Base-by-base conservation (phyloP, 2,329 filamentous ascomycete genomes). In the Cladosporium velox region DNA sequence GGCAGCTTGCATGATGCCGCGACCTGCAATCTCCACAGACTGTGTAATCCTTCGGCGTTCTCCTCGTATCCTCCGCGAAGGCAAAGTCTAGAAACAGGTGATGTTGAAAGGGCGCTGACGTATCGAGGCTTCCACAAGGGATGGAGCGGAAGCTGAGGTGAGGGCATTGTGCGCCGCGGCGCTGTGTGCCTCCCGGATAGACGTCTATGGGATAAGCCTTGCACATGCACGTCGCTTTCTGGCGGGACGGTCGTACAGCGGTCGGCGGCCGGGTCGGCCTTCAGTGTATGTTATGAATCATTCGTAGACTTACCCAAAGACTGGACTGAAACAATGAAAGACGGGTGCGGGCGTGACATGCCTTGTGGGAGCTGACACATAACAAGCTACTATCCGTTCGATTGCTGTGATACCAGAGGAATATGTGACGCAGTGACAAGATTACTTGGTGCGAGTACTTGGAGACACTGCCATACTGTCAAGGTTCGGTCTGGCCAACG, bases 111-210 rank as follows among this genome's bases (percentile, higher is more conserved):
- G 30, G n/a, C 52, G 8, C 54, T 58, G 41, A 64, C 62, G 54
- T 57, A 35, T 51, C 30, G 26, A 47, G 65, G 65, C 59, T 61
- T 68, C 62, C 65, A 67, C 65, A 68, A 68, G 67, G 67, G 67
- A 67, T 69, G 62, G 52, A 24, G 55, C 35, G 44, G 51, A 47
- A 24, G 14, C 14, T 52, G 44, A 12, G 38, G 59, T 51, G 47
- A 52, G 44, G 44, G 32, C 30, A 62, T 49, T 58, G 34, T 52
- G 32, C 28, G 51, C 62, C 44, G 57, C 58, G 59, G 54, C 58
- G 64, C 60, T 38, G 51, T 61, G 59, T 32, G 30, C 51, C 51
- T 66, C 30, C 18, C 28, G 66, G 35, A 35, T 52, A 18, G 41
- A 26, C 26, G 38, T 28, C 54, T 58, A 35, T 49, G 34, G 51